Evolutionary conservation across 2,329 filamentous ascomycete genomes (phyloP).

Genomic region (Ceratocystis colombiana): DNA sequence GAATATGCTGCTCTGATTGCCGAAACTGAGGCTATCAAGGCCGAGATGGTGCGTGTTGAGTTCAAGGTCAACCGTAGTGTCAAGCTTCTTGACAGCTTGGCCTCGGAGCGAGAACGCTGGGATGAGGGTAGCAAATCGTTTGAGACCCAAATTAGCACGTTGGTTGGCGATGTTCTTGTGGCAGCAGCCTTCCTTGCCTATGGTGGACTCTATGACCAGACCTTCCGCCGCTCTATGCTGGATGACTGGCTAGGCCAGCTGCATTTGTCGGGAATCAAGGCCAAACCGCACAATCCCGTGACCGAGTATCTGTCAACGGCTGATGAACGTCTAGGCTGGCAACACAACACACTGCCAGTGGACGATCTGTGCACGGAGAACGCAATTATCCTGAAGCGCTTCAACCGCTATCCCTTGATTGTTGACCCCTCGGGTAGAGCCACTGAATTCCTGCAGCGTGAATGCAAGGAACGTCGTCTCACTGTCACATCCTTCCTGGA

Average conservation of each 20-base stretch:
- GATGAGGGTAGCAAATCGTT: constrained; percentile 97
- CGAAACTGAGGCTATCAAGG: constrained; percentile 93
- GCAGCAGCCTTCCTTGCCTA: constrained; percentile 97
- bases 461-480: constrained; percentile 84
- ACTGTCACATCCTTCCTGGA: constrained; percentile 98
- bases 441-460: constrained; percentile 88
- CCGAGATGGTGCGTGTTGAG: constrained; percentile 90
- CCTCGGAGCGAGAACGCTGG: constrained; percentile 87
- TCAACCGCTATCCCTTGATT: constrained; percentile 96
- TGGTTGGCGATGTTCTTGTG: constrained; percentile 89
- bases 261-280: constrained; percentile 80
- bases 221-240: constrained; percentile 93
- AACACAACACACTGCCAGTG: constrained; percentile 83
- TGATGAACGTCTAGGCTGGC: constrained; percentile 90
- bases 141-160: constrained; percentile 91
- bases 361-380: constrained; percentile 98
- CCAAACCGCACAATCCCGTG: constrained; percentile 86
- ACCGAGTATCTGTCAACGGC: constrained; percentile 95
- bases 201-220: constrained; percentile 92
- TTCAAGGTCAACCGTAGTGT: constrained; percentile 98
- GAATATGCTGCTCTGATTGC: constrained; percentile 95
- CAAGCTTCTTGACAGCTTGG: constrained; percentile 83
- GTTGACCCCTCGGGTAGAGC: constrained; percentile 94
- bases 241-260: constrained; percentile 96
- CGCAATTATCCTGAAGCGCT: constrained; percentile 90